A percentile compares a stretch with the other conserved stretches of the same genome.
Conservation (phyloP, 495 filamentous ascomycete genomes). For the Aspergillus wentii region DNA sequence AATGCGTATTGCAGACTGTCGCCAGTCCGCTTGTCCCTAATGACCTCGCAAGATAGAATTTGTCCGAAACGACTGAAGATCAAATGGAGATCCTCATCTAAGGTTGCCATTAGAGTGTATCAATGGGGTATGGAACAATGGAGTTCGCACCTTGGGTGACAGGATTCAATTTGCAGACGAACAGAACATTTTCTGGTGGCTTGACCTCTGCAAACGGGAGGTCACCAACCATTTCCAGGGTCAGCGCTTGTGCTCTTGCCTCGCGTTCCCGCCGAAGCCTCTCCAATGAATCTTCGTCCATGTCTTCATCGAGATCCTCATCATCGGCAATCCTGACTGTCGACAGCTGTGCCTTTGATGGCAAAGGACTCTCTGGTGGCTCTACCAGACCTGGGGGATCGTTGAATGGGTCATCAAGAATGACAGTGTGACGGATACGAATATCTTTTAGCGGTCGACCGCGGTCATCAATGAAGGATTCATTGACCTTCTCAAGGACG, state of each 20-base stretch:
- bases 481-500: constrained; percentile 87
- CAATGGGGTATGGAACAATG: neutral
- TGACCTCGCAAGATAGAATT: constrained; percentile 94
- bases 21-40: constrained; percentile 87
- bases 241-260: constrained; percentile 89
- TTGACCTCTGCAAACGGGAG: constrained; percentile 97
- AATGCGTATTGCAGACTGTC: constrained; percentile 98
- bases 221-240: constrained; percentile 96
- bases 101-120: constrained; percentile 2
- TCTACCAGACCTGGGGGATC: constrained; percentile 72
- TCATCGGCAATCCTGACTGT: constrained; percentile 90
- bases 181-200: constrained; percentile 93
- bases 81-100: constrained; percentile 86
- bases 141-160: constrained; percentile 67
- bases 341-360: constrained; percentile 78
- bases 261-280: constrained; percentile 81
- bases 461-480: constrained; percentile 75
- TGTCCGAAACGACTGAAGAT: constrained; percentile 97
- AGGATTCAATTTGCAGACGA: constrained; percentile 97
- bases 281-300: constrained; percentile 74
- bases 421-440: constrained; percentile 81
- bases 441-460: constrained; percentile 87
- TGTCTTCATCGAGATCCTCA: constrained; percentile 71
- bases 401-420: constrained; percentile 84
- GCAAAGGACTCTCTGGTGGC: constrained; percentile 75